Evolutionary conservation across 805 yeast species (phyloP).

Genomic region (Wickerhamomyces chambardii): DNA sequence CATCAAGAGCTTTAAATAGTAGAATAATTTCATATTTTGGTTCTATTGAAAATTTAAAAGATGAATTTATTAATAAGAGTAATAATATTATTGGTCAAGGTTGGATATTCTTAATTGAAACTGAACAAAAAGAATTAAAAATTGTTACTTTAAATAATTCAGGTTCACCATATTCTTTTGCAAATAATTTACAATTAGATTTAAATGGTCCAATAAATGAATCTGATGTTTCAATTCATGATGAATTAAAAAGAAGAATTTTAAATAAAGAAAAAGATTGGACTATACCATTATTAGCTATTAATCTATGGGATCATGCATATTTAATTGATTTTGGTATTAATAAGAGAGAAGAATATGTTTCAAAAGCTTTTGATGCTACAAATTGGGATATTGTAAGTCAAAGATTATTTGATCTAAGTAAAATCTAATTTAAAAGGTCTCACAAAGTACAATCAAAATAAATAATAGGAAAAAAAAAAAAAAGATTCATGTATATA

Average conservation of each 20-base stretch:
- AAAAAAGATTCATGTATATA: too few relatives aligned
- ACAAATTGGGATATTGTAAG: slow-evolving; percentile 79
- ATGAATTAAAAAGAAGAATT: slow-evolving; percentile 32
- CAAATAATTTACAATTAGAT: slow-evolving; percentile 65
- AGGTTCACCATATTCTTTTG: slow-evolving; percentile 69
- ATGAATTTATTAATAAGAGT: slow-evolving; percentile 6
- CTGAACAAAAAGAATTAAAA: slow-evolving; percentile 46
- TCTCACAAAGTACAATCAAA: too few relatives aligned
- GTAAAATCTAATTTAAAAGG: slow-evolving; percentile 1
- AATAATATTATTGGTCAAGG: slow-evolving; percentile 46
- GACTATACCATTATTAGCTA: slow-evolving; percentile 65
- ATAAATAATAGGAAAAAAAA: background rate
- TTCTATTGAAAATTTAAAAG: slow-evolving; percentile 12
- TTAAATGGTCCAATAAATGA: slow-evolving; percentile 62
- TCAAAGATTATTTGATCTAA: slow-evolving; percentile 23
- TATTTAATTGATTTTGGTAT: slow-evolving; percentile 80
- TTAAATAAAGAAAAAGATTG: slow-evolving; percentile 39
- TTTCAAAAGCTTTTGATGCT: slow-evolving; percentile 67
- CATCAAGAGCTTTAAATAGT: slow-evolving; percentile 22
- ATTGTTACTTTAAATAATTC: slow-evolving; percentile 55
- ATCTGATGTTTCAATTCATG: slow-evolving; percentile 39
- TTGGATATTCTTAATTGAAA: slow-evolving; percentile 68
- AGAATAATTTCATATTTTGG: slow-evolving; percentile 30
- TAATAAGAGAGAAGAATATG: slow-evolving; percentile 58
- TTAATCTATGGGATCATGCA: slow-evolving; percentile 88